A percentile compares a stretch with the other conserved stretches of the same genome.
These are phyloP conservation scores for Pythium monospermum DNA, from an alignment of 352 stramenopile genomes.

Conservation along the genomic window DNA sequence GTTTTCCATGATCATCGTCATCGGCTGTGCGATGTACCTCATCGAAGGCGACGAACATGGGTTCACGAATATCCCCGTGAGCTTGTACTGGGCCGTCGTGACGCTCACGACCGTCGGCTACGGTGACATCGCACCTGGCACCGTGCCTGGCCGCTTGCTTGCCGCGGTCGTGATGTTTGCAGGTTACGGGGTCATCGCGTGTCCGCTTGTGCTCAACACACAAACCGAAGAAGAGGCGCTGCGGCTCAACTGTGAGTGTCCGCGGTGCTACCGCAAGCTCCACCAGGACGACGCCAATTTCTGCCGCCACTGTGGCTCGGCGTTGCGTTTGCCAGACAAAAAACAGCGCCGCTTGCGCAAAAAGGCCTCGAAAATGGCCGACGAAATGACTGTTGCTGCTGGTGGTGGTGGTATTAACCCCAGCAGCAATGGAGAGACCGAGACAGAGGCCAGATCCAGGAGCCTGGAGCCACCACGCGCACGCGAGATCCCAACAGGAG, in stretches of 20 bases:
- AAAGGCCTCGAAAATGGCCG: conserved; percentile 9
- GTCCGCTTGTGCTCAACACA: conserved; percentile 40
- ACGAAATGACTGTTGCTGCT: neutral
- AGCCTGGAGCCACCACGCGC: neutral
- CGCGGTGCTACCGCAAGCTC: conserved; percentile 33
- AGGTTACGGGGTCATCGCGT: conserved; percentile 47
- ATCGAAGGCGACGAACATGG: conserved; percentile 74
- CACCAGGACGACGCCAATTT: conserved; percentile 51
- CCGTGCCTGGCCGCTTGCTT: conserved; percentile 39
- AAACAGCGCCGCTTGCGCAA: conserved; percentile 17
- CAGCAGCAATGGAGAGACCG: neutral
- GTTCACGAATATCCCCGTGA: conserved; percentile 65
- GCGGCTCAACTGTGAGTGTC: conserved; percentile 35
- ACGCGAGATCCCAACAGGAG: conserved; percentile 5
- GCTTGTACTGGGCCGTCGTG: conserved; percentile 49
- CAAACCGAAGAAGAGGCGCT: conserved; percentile 31
- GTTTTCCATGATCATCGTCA: conserved; percentile 76
- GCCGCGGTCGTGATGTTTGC: conserved; percentile 49
- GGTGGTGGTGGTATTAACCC: neutral
- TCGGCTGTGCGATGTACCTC: conserved; percentile 80
- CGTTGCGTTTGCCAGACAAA: conserved; percentile 26
- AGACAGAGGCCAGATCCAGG: neutral
- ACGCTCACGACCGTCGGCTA: conserved; percentile 55
- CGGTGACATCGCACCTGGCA: conserved; percentile 44
- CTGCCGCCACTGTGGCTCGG: conserved; percentile 36